These are phyloP conservation scores for Triticum turgidum DNA, from an alignment of 176 grass and related monocot species.

Conservation along the genomic window DNA sequence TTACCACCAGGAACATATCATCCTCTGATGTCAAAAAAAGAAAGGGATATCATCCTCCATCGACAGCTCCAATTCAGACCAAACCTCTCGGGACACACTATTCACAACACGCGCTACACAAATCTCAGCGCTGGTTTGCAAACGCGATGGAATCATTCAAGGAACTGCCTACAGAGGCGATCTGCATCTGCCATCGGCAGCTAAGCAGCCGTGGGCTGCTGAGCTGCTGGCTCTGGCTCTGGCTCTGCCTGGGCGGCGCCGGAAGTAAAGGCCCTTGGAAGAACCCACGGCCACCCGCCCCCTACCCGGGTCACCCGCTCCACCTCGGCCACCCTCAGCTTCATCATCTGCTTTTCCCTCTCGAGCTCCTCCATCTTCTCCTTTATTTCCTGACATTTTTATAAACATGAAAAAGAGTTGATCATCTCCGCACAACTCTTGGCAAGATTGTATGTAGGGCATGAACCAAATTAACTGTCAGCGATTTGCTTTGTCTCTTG, in stretches of 20 bases:
- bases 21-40: too few species aligned
- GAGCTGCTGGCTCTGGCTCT: slow-evolving; percentile 9
- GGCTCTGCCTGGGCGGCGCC: slow-evolving; percentile 20
- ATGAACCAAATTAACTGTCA: neutral
- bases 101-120: slow-evolving; percentile 14
- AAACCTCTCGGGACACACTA: neutral
- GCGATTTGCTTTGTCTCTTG: neutral
- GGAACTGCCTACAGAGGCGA: slow-evolving; percentile 1
- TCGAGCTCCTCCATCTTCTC: slow-evolving; percentile 56
- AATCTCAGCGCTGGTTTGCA: neutral
- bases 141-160: slow-evolving; percentile 1
- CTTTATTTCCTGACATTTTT: slow-evolving; percentile 58
- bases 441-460: neutral
- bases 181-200: slow-evolving; percentile 8
- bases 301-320: slow-evolving; percentile 37
- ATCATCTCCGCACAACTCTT: neutral
- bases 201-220: slow-evolving; percentile 29
- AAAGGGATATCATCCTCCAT: neutral
- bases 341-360: slow-evolving; percentile 50
- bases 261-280: slow-evolving; percentile 35
- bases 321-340: slow-evolving; percentile 59
- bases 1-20: neutral
- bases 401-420: neutral
- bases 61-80: neutral
- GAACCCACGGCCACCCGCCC: slow-evolving; percentile 15